These are phyloP conservation scores for Fusarium globosum DNA, from an alignment of 2,329 filamentous ascomycete genomes.

Conservation along the genomic window DNA sequence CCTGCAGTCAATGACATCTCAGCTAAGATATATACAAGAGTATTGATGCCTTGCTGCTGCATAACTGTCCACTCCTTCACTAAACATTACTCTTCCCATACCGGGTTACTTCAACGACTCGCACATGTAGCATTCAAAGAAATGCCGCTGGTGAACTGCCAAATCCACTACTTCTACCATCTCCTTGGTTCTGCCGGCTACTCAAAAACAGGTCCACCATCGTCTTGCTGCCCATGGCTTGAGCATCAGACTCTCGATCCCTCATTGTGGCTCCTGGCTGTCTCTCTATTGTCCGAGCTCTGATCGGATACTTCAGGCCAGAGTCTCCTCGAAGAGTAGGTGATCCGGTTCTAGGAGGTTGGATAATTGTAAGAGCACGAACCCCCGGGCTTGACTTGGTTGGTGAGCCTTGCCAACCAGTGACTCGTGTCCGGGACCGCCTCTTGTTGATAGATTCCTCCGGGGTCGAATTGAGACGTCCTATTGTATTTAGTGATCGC, in stretches of 20 bases:
- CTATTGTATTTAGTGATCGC: slow-evolving; percentile 43
- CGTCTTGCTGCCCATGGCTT: slow-evolving; percentile 57
- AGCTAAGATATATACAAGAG: slow-evolving; percentile 27
- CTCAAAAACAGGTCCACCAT: slow-evolving; percentile 68
- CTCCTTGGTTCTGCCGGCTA: slow-evolving; percentile 57
- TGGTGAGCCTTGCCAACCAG: slow-evolving; percentile 36
- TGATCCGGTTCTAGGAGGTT: slow-evolving; percentile 24
- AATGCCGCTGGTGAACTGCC: slow-evolving; percentile 49
- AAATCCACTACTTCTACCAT: slow-evolving; percentile 47
- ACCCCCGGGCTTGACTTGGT: slow-evolving; percentile 47
- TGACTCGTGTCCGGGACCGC: slow-evolving; percentile 32
- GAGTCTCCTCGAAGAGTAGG: slow-evolving; percentile 3
- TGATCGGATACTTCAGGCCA: slow-evolving; percentile 6
- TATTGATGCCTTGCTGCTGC: not conserved
- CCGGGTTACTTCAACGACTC: not conserved
- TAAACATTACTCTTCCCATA: slow-evolving; percentile 1
- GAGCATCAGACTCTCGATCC: slow-evolving; percentile 44
- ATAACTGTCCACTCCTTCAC: not conserved
- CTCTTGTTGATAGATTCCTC: slow-evolving; percentile 39
- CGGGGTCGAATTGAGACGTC: slow-evolving; percentile 20
- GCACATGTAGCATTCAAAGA: slow-evolving; percentile 36
- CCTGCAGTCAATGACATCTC: not conserved
- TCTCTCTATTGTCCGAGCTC: not conserved
- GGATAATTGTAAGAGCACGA: not conserved
- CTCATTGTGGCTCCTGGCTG: not conserved